Percentiles rank a stretch among this genome's conserved stretches.
These are phyloP conservation scores for Pythium aquatile DNA, from an alignment of 352 stramenopile species.

Conservation along the genomic window DNA sequence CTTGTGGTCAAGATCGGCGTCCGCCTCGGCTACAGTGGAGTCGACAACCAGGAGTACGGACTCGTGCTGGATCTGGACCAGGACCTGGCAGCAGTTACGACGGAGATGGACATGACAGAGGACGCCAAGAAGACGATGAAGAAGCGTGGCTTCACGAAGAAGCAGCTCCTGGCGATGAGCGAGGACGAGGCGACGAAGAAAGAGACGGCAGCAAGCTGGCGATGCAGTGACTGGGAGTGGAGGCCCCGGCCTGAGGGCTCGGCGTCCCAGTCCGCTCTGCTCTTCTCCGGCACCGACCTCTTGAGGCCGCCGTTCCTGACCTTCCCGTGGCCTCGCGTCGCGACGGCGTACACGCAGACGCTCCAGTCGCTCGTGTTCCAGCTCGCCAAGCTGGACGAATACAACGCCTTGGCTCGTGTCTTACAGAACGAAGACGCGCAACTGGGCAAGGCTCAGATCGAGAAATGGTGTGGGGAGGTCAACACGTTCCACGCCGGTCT, in stretches of 20 bases:
- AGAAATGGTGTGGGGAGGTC: constrained; percentile 46
- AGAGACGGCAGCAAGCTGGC: constrained; percentile 15
- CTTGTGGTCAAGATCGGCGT: constrained; percentile 51
- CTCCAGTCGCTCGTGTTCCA: constrained; percentile 42
- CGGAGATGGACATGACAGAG: not conserved
- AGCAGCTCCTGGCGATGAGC: constrained; percentile 30
- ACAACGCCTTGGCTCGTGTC: constrained; percentile 48
- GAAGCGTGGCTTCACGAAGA: constrained; percentile 44
- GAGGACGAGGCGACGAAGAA: constrained; percentile 21
- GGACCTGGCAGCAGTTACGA: constrained; percentile 33
- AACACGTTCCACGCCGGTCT: constrained; percentile 30
- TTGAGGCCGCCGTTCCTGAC: constrained; percentile 50
- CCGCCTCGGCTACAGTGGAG: constrained; percentile 38
- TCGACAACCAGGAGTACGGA: constrained; percentile 67
- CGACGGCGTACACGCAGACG: constrained; percentile 46
- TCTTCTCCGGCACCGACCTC: constrained; percentile 51
- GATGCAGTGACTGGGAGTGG: constrained; percentile 56
- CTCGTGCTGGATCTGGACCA: constrained; percentile 58
- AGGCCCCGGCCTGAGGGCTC: not conserved
- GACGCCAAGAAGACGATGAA: constrained; percentile 23
- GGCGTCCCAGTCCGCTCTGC: constrained; percentile 10
- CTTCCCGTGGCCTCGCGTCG: constrained; percentile 49
- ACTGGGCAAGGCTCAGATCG: constrained; percentile 52
- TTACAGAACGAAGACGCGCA: constrained; percentile 46
- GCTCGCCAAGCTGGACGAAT: constrained; percentile 61